Evolutionary conservation across 2,329 filamentous ascomycete species (phyloP), one percentile per base, ranked within the genome.

Genomic region (Sporothrix globosa): DNA sequence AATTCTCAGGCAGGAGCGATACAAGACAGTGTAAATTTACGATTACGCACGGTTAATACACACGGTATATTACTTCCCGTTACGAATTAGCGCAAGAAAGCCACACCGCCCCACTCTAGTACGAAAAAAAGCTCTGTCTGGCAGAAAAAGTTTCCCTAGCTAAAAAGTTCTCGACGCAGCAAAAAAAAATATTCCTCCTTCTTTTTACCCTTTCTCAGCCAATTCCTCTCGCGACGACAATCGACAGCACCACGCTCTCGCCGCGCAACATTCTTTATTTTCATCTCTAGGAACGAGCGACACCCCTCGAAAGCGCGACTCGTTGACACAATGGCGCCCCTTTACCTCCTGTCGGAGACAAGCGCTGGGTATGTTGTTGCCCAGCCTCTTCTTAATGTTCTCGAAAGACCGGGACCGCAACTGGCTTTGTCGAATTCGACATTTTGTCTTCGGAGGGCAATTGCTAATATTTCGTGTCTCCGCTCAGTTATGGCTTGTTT

Each of bases 271-370:
- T 52, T 53, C 44, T 66, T 10, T 48, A 58, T 24, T 17, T 4
- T 17, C 53, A 60, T n/a, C 24, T n/a, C 27, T 19, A 44, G 41
- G 19, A 60, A 41, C 41, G 67, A 69, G 54, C 67, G 46, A 69
- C 52, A 44, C 9, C 44, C 41, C 2, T 58, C 34, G 11, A 27
- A 68, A 19, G 56, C 41, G 53, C 44, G 24, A 65, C 14, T 39
- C 34, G 50, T 50, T 60, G 46, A 77, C 81, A 88, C 75, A 75
- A 96, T 96, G 92, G 67, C 67, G 34, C 91, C 91, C 83, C 89
- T 96, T 80, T 96, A 97, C 83, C 92, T 97, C 83, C 90, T 97
- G 77, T 91, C 91, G 78, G 94, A 97, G 84, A 97, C 94, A 81
- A 92, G 92, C 82, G 94, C 94, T 81, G 87, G 87, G 87, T 89